Evolutionary conservation across 352 stramenopile genomes (phyloP), one percentile per base, ranked within the genome.

Genomic region (Phytophthora hibernalis): DNA sequence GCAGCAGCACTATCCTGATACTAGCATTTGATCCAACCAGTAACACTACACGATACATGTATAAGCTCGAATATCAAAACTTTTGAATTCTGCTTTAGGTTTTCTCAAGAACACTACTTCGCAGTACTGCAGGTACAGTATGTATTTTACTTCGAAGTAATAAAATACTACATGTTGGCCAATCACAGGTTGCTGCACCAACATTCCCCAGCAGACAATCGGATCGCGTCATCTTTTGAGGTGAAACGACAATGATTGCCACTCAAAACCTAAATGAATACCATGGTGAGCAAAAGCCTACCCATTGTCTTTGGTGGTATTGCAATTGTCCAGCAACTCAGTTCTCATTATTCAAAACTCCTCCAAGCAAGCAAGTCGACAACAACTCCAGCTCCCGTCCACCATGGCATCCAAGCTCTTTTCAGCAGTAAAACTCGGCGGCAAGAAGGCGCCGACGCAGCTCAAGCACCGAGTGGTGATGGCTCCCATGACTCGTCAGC

Each of bases 381-480:
- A 52, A n/a, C 40, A 50, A 52, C 53, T 28, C 38, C 28, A 31
- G 13, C 20, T 3, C 16, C 30, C n/a, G 16, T 28, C 38, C 21
- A 61, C 33, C 24, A 68, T 72, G 64, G 43, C 63, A 5, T 58
- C 71, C 33, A 80, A 78, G 52, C 72, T 88, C 55, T 87, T 89
- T 42, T 70, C 77, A n/a, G 61, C 77, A 30, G 56, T 87, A 7
- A 83, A 69, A 22, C 68, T 88, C 54, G 77, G 79, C 35, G 75
- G 68, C 26, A 72, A 81, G 16, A 68, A 63, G 22, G 26, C 60
- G 2, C 67, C 72, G 21, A 54, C 80, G 16, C 44, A 77, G 48
- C 66, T 92, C 38, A 74, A 75, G 54, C 80, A 92, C 55, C 80
- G 83, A 33, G 68, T 92, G n/a, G 83, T 91, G 28, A 83, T 92